Base-by-base conservation (phyloP, 2,329 filamentous ascomycete species). In the Scytalidium lignicola region DNA sequence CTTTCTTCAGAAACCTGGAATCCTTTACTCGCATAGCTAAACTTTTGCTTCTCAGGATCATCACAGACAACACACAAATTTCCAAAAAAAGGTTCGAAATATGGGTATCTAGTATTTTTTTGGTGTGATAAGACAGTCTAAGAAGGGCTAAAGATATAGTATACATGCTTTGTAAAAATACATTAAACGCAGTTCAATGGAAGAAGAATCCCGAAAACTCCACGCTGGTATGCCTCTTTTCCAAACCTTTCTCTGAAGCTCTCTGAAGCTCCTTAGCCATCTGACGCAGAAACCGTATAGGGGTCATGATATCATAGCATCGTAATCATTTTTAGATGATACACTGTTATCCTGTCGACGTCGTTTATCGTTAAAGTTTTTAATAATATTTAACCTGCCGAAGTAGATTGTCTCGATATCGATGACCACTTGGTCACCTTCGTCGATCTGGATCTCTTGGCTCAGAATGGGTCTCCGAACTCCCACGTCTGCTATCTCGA, bases 381-480 rank as follows among this genome's bases (percentile, higher is more conserved):
- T n/a, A n/a, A n/a, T n/a, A n/a, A n/a, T n/a, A n/a, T n/a, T n/a
- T n/a, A n/a, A n/a, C n/a, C 32, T 17, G 32, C 10, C 6, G n/a
- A 37, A 13, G n/a, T 5, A 37, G 32, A 5, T 13, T n/a, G 15
- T 37, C 32, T 37, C 32, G 32, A 37, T 37, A 37, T 37, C 32
- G 12, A 37, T 8, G 12, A 37, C n/a, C 32, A 13, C n/a, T 13
- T 13, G 32, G 32, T 37, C 32, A 37, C 32, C 44, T 63, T 47
- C 76, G 65, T 18, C 75, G 69, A 53, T 37, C 32, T 5, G 32
- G 12, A 37, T 37, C 32, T 37, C 32, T 37, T 15, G 32, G 32
- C n/a, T 37, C 32, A 9, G 32, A 37, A 37, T 17, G 32, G 12
- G 12, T 37, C 10, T 37, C 32, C 32, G 32, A 37, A 37, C 32